phyloP scores from a whole-genome alignment of 2,329 filamentous ascomycete genomes.

The Akanthomyces uredinophilus region DNA sequence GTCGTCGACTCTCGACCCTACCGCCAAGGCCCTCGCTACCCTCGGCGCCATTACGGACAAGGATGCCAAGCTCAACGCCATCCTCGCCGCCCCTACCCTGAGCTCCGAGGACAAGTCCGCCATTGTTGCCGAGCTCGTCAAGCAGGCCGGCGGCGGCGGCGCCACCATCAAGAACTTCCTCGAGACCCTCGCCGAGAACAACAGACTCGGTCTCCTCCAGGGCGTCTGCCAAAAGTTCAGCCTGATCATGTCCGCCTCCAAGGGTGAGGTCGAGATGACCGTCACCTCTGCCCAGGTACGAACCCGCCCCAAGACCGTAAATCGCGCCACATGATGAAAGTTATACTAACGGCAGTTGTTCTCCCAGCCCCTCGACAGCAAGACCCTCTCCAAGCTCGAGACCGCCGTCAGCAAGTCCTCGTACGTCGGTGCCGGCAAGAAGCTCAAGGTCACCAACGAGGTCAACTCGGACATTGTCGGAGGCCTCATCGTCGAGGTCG shows the following conservation, averaged over 20 bases:
- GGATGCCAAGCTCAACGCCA: constrained; percentile 72
- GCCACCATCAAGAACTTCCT: constrained; percentile 94
- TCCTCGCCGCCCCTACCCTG: constrained; percentile 80
- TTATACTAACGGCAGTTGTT: constrained; percentile 20
- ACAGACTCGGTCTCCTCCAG: constrained; percentile 78
- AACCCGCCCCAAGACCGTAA: background rate
- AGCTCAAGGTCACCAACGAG: constrained; percentile 95
- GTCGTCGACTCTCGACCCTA: constrained; percentile 76
- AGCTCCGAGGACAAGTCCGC: constrained; percentile 72
- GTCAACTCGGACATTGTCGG: constrained; percentile 94
- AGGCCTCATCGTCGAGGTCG: constrained; percentile 91
- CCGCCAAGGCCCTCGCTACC: constrained; percentile 70
- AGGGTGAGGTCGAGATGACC: constrained; percentile 87
- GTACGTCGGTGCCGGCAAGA: constrained; percentile 88
- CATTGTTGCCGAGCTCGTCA: constrained; percentile 83
- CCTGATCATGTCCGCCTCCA: constrained; percentile 79
- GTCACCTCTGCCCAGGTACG: constrained; percentile 86
- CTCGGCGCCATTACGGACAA: constrained; percentile 70
- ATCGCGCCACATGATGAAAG: background rate
- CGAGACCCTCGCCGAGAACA: constrained; percentile 86
- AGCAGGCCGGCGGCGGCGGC: constrained; percentile 69
- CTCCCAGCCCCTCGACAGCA: constrained; percentile 75
- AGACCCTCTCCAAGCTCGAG: constrained; percentile 82
- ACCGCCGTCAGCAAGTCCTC: constrained; percentile 80
- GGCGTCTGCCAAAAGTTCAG: constrained; percentile 83